Base-by-base conservation (phyloP, 495 filamentous ascomycete genomes). In the Penicillium cosmopolitanum region DNA sequence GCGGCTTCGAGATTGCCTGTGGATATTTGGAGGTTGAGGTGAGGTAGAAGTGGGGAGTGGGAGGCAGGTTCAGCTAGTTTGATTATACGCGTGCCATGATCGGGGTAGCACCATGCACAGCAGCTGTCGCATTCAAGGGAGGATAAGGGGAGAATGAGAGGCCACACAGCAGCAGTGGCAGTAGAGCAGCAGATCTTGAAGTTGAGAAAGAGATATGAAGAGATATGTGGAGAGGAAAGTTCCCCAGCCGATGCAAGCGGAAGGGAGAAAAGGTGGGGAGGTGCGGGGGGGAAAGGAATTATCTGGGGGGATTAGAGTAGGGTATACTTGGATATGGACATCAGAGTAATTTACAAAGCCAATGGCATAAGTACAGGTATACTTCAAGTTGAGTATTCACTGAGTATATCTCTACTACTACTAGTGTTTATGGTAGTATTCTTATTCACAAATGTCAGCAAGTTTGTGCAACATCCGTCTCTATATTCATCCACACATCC, bases 71-170 rank as follows among this genome's bases (percentile, higher is more conserved):
- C 18, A 56, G 50, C 50, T 61, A 65, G 46, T 31, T 33, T 31
- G 36, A 53, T 35, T 31, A 12, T 9, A 33, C 47, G 40, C 28
- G 55, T 33, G 55, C 58, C 58, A 65, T 62, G 51, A 48, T 46
- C 44, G 47, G 46, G 50, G 21, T 55, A 35, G 40, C 18, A 44
- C 13, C 50, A 55, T 50, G 43, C 43, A 38, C 28, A 23, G 50
- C 44, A 25, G 28, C 15, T 19, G 42, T 54, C 48, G 42, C 56
- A 64, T 58, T 31, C 31, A 53, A 52, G 40, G 43, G 38, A 19
- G 16, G 21, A 10, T 28, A 6, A 15, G 36, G 4, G 34, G 6
- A 36, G 9, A 5, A 36, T 38, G 12, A 12, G 36, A 7, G 36
- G 15, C 36, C 10, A n/a, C 2, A 38, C 15, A n/a, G 36, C 5